Percentiles rank a stretch among this genome's conserved stretches.
These are phyloP conservation scores for Paratinospora sagittata DNA, from an alignment of 164 flowering plant species.

Conservation along the genomic window DNA sequence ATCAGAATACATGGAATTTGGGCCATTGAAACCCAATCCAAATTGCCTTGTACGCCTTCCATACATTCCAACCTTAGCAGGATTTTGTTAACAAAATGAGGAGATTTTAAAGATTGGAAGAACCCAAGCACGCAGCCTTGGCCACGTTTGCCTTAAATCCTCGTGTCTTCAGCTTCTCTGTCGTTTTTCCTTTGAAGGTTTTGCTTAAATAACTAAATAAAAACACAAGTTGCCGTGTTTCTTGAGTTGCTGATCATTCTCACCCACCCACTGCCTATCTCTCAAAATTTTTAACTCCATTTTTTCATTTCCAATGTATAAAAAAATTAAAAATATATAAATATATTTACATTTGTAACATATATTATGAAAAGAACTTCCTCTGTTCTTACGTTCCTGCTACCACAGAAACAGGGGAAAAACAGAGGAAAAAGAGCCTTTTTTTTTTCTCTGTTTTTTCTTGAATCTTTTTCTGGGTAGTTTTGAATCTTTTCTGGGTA, in stretches of 20 bases:
- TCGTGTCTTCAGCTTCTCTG: background rate
- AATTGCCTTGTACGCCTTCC: background rate
- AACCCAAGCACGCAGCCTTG: background rate
- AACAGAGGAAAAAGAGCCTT: background rate
- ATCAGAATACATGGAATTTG: background rate
- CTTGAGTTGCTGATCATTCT: constrained; percentile 9
- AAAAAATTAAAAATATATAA: too few species aligned
- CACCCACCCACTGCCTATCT: constrained; percentile 4
- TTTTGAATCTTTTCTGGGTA: background rate
- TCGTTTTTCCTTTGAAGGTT: background rate
- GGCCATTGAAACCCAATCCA: constrained; percentile 2
- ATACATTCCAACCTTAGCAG: background rate
- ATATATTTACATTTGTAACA: too few species aligned
- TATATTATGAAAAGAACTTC: background rate
- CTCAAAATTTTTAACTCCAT: background rate
- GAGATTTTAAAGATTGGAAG: too few species aligned
- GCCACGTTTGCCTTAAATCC: background rate
- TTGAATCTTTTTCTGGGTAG: background rate
- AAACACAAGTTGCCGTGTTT: constrained; percentile 1
- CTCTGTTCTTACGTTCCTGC: background rate
- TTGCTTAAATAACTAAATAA: too few species aligned
- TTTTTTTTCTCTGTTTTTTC: background rate
- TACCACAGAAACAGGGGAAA: too few species aligned
- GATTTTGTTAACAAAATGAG: background rate
- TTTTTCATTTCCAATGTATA: too few species aligned